phyloP scores from a whole-genome alignment of 345 rosid genomes.

The Eucalyptus marginata region DNA sequence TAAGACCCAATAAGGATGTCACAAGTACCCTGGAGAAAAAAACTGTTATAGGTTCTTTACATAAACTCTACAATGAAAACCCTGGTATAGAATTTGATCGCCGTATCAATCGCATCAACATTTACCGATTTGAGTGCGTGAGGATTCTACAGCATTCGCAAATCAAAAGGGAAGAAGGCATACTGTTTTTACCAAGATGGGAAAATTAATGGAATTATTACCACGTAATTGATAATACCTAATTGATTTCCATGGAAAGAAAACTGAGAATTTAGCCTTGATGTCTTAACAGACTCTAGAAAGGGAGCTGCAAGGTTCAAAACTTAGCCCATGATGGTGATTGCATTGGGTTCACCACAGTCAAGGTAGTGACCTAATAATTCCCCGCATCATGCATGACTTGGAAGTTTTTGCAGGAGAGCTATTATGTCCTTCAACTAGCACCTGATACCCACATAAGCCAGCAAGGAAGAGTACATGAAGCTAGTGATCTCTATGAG shows the following conservation, averaged over 20 bases:
- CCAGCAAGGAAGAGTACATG: no score
- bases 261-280: no score
- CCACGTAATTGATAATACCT: no score
- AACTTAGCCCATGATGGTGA: not conserved
- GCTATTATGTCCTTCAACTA: no score
- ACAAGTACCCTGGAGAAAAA: not conserved
- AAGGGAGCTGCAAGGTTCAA: not conserved
- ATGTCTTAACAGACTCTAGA: no score
- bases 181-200: no score
- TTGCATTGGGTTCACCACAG: not conserved
- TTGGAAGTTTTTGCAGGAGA: not conserved
- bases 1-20: not conserved
- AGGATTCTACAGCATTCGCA: rapidly evolving
- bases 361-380: not conserved
- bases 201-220: no score
- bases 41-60: not conserved
- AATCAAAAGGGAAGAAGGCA: no score
- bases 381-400: no score
- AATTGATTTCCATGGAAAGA: no score
- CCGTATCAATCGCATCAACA: not conserved
- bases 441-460: no score
- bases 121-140: not conserved
- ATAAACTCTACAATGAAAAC: not conserved
- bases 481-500: no score
- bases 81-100: rapidly evolving